Percentiles rank a stretch among this genome's conserved stretches.
Evolutionary conservation across 495 filamentous ascomycete species (phyloP).

Genomic region (Lepraria neglecta): DNA sequence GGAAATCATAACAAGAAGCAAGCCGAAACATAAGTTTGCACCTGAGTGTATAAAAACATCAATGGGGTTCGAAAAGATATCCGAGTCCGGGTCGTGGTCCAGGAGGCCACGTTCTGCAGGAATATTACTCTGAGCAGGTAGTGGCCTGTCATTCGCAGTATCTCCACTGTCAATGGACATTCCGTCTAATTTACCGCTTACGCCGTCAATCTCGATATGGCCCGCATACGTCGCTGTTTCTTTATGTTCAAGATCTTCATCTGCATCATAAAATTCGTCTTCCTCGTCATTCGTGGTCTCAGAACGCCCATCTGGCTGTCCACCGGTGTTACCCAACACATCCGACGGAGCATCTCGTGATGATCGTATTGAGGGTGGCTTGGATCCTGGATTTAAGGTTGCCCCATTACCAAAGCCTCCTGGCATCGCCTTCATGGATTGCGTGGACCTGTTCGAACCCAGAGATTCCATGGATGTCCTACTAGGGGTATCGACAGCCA

Average conservation of each 20-base stretch:
- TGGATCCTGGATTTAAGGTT: slow-evolving; percentile 18
- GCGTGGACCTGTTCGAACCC: slow-evolving; percentile 23
- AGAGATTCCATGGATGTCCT: slow-evolving; percentile 28
- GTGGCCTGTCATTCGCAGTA: slow-evolving; percentile 6
- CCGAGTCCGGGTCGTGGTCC: slow-evolving; percentile 45
- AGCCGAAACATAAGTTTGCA: slow-evolving; percentile 79
- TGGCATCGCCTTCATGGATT: slow-evolving; percentile 20
- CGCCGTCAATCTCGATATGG: slow-evolving; percentile 31
- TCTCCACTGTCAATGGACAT: slow-evolving; percentile 29
- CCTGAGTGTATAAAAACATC: slow-evolving; percentile 88
- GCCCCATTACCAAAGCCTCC: slow-evolving; percentile 23
- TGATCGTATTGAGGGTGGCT: slow-evolving; percentile 17
- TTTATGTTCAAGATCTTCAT: slow-evolving; percentile 31
- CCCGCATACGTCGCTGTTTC: slow-evolving; percentile 32
- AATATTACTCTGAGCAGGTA: slow-evolving; percentile 26
- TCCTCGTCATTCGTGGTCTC: slow-evolving; percentile 32
- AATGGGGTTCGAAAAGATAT: slow-evolving; percentile 59
- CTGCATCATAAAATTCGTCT: slow-evolving; percentile 42
- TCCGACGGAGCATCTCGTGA: not conserved
- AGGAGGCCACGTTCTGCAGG: slow-evolving; percentile 32
- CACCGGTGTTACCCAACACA: too few species aligned
- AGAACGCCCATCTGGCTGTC: not conserved
- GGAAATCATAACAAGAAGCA: slow-evolving; percentile 76
- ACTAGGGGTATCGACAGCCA: slow-evolving; percentile 25
- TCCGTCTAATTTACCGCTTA: slow-evolving; percentile 34